Evolutionary conservation across 805 yeast genomes (phyloP).

Genomic region (Metschnikowia kunwiensis): DNA sequence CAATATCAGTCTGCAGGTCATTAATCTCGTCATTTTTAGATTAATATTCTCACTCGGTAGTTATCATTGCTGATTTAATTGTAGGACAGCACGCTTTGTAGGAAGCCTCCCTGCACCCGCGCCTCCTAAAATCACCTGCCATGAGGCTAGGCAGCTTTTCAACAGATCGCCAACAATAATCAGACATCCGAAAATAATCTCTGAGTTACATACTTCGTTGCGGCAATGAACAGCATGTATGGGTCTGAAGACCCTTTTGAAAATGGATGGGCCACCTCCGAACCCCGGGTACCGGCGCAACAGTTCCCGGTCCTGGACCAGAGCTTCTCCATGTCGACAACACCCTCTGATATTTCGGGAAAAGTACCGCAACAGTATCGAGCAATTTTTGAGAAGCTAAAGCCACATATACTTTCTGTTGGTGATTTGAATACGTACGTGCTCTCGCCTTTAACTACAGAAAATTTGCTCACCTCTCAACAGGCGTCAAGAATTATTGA

Average conservation of each 20-base stretch:
- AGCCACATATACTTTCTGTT: constrained; percentile 21
- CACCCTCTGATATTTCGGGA: constrained; percentile 13
- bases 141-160: background rate
- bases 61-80: too few species aligned
- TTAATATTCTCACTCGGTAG: too few species aligned
- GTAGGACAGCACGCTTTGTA: too few species aligned
- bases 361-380: constrained; percentile 31
- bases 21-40: too few species aligned
- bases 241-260: constrained; percentile 36
- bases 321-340: constrained; percentile 10
- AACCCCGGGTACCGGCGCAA: constrained; percentile 5
- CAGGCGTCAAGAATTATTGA: constrained; percentile 35
- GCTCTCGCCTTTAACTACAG: constrained; percentile 27
- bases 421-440: constrained; percentile 30
- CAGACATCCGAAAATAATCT: background rate
- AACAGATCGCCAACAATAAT: background rate
- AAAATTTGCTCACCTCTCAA: constrained; percentile 25
- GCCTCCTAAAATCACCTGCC: too few species aligned
- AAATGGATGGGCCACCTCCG: constrained; percentile 35
- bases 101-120: too few species aligned
- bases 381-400: constrained; percentile 17
- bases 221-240: constrained; percentile 17
- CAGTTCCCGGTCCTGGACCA: constrained; percentile 6
- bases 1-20: too few species aligned
- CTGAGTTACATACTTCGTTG: too few species aligned